A percentile compares a stretch with the other conserved stretches of the same genome.
Conservation (phyloP, 2,329 filamentous ascomycete species). For the Cyclaneusma minus region DNA sequence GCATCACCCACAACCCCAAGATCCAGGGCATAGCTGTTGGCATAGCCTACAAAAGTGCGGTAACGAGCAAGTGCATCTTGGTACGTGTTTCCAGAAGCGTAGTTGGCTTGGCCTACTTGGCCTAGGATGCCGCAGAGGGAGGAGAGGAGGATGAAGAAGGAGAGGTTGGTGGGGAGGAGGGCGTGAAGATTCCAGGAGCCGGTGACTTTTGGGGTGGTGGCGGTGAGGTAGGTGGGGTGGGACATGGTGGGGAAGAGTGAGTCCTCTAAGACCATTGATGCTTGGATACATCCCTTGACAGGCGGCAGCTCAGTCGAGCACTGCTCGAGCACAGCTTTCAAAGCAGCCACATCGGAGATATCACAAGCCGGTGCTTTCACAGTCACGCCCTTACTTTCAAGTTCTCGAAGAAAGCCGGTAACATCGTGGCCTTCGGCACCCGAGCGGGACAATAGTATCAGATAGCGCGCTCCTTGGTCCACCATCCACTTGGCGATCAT, state of each 20-base stretch:
- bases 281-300: neutral
- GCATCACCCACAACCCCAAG: neutral
- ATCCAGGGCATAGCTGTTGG: neutral
- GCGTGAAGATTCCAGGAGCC: constrained; percentile 11
- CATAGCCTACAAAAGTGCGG: no score
- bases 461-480: constrained; percentile 17
- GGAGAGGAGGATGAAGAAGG: constrained; percentile 18
- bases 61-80: constrained; percentile 38
- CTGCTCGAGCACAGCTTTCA: neutral
- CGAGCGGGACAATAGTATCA: constrained; percentile 16
- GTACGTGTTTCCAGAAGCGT: constrained; percentile 30
- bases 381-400: neutral
- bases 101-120: constrained; percentile 13
- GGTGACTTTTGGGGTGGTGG: constrained; percentile 3
- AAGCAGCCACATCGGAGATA: neutral
- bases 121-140: constrained; percentile 15
- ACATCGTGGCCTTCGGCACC: constrained; percentile 7
- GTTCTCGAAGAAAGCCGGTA: neutral
- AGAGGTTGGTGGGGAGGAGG: constrained; percentile 6
- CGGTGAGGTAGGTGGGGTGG: neutral
- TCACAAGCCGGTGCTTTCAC: neutral
- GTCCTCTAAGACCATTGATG: neutral
- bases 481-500: constrained; percentile 19
- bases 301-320: neutral
- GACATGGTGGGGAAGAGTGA: neutral